phyloP scores from a whole-genome alignment of 2,329 filamentous ascomycete species.

The Ceratocystis albifundus region DNA sequence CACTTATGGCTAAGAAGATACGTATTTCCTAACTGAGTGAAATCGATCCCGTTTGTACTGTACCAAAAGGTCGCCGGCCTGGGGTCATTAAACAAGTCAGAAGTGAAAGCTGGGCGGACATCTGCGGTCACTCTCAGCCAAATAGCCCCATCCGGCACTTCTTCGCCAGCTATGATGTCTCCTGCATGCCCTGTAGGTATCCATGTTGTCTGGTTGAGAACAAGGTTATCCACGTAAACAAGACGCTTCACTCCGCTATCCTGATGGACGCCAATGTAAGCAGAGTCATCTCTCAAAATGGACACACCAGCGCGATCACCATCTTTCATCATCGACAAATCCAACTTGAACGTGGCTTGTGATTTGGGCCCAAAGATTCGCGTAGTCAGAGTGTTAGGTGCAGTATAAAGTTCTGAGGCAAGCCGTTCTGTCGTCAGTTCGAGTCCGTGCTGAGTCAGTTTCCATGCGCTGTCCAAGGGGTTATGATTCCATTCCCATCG shows the following conservation, averaged over 20 bases:
- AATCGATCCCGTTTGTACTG: conserved; percentile 35
- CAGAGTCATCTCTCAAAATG: conserved; percentile 41
- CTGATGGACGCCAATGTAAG: conserved; percentile 41
- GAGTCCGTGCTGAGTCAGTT: conserved; percentile 32
- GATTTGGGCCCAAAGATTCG: conserved; percentile 37
- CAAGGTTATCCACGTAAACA: conserved; percentile 28
- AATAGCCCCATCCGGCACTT: conserved; percentile 25
- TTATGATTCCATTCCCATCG: conserved; percentile 53
- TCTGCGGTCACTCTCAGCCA: conserved; percentile 27
- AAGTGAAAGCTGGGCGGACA: conserved; percentile 23
- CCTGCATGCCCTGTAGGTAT: background rate
- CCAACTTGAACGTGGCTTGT: conserved; percentile 39
- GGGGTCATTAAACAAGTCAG: conserved; percentile 13
- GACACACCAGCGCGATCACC: conserved; percentile 43
- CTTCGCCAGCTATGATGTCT: conserved; percentile 28
- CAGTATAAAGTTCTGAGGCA: conserved; percentile 38
- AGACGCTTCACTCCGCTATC: conserved; percentile 28
- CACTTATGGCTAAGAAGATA: conserved; percentile 33
- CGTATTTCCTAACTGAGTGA: conserved; percentile 30
- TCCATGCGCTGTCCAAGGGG: conserved; percentile 39
- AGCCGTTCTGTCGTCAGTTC: conserved; percentile 39
- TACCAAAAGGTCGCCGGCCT: conserved; percentile 29
- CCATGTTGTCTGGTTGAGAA: conserved; percentile 18
- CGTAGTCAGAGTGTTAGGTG: conserved; percentile 38
- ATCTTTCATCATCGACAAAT: conserved; percentile 37